Evolutionary conservation across 495 filamentous ascomycete genomes (phyloP).

Genomic region (Delitschia confertaspora): DNA sequence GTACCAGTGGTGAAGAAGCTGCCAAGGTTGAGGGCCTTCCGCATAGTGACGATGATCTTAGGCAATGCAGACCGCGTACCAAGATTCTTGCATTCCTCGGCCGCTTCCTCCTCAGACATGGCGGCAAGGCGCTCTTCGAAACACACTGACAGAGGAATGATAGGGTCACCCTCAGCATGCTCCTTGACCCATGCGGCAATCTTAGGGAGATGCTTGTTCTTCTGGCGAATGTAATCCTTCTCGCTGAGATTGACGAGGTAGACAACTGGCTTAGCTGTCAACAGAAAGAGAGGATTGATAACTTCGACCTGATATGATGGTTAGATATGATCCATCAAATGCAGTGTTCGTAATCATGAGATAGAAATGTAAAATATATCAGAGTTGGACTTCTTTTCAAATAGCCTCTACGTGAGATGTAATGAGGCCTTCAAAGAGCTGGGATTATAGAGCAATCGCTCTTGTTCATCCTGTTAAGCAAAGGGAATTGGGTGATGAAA

Average conservation of each 20-base stretch:
- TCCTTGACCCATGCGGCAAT: slow-evolving; percentile 91
- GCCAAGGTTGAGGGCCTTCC: slow-evolving; percentile 75
- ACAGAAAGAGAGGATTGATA: slow-evolving; percentile 92
- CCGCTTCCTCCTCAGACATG: slow-evolving; percentile 68
- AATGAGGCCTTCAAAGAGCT: slow-evolving; percentile 92
- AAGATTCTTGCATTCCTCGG: slow-evolving; percentile 81
- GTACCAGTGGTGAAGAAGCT: slow-evolving; percentile 97
- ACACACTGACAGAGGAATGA: slow-evolving; percentile 83
- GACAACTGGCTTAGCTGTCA: slow-evolving; percentile 94
- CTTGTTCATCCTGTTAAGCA: slow-evolving; percentile 92
- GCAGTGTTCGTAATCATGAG: too few species aligned
- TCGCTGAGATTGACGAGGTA: slow-evolving; percentile 96
- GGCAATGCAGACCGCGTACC: slow-evolving; percentile 81
- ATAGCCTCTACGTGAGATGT: slow-evolving; percentile 59
- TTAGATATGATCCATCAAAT: slow-evolving; percentile 2
- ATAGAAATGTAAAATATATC: slow-evolving; percentile 31
- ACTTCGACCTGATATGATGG: slow-evolving; percentile 68
- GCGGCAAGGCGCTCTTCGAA: slow-evolving; percentile 87
- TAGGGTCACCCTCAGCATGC: slow-evolving; percentile 74
- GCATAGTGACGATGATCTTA: slow-evolving; percentile 92
- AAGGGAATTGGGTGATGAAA: slow-evolving; percentile 21
- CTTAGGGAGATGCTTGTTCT: slow-evolving; percentile 96
- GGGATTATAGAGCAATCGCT: slow-evolving; percentile 94
- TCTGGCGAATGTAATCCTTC: slow-evolving; percentile 95
- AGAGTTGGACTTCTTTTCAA: slow-evolving; percentile 70